phyloP scores from a whole-genome alignment of 495 filamentous ascomycete species.

The Eremomyces bilateralis region DNA sequence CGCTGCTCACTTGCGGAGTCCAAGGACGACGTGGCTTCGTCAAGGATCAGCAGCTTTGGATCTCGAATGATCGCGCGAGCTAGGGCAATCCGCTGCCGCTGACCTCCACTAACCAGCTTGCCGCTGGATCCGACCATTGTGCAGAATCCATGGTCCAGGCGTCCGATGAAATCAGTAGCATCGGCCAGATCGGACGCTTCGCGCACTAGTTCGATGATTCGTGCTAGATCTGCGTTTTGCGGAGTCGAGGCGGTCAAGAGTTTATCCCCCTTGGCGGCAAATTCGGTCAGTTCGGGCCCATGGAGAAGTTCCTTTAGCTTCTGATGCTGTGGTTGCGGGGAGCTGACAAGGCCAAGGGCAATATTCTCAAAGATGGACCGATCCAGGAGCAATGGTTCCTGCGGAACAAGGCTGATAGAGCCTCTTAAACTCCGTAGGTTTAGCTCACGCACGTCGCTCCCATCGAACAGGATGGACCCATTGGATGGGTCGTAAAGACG shows the following conservation, averaged over 20 bases:
- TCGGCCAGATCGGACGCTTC: conserved; percentile 41
- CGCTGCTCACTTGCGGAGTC: conserved; percentile 27
- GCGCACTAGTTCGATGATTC: conserved; percentile 22
- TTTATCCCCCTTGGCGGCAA: conserved; percentile 20
- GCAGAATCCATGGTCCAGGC: conserved; percentile 49
- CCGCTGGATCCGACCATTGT: conserved; percentile 54
- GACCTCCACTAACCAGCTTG: conserved; percentile 60
- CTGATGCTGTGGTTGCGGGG: conserved; percentile 24
- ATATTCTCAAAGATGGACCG: conserved; percentile 66
- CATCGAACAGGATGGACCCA: conserved; percentile 53
- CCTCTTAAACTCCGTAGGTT: conserved; percentile 52
- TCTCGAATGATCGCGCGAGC: conserved; percentile 21
- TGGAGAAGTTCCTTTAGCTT: conserved; percentile 20
- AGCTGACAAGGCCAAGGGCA: conserved; percentile 49
- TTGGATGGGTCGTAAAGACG: conserved; percentile 46
- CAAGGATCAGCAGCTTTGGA: conserved; percentile 21
- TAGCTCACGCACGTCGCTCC: conserved; percentile 34
- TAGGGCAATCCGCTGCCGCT: conserved; percentile 27
- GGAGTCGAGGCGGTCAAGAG: conserved; percentile 16
- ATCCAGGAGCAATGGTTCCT: conserved; percentile 64
- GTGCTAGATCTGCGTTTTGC: conserved; percentile 16
- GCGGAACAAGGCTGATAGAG: conserved; percentile 71
- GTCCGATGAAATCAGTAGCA: conserved; percentile 44
- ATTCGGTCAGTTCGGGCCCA: conserved; percentile 13
- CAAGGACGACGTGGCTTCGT: conserved; percentile 23